Percentiles rank a stretch among this genome's conserved stretches.
Conservation (phyloP, 495 filamentous ascomycete species). For the Penicillium robsamsonii region DNA sequence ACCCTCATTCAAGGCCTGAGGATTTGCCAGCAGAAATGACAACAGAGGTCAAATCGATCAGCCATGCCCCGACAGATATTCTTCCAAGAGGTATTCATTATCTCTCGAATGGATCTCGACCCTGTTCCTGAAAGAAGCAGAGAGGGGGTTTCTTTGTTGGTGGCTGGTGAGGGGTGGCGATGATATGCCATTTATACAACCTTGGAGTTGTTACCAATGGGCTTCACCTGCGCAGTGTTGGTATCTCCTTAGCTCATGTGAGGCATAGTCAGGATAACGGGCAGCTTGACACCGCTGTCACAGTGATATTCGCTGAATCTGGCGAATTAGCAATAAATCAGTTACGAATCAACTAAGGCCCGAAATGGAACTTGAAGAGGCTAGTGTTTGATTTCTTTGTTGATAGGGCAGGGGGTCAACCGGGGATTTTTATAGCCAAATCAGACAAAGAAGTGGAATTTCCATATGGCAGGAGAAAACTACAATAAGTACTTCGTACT, state of each 20-base stretch:
- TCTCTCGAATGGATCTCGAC: neutral
- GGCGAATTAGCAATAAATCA: neutral
- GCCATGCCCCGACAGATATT: constrained; percentile 6
- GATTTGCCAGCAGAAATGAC: neutral
- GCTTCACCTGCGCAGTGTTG: neutral
- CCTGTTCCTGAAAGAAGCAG: constrained; percentile 4
- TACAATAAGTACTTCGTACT: neutral
- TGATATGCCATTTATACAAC: constrained; percentile 11
- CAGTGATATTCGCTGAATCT: neutral
- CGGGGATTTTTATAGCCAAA: neutral
- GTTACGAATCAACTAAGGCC: neutral
- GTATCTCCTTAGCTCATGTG: neutral
- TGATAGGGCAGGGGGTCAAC: neutral
- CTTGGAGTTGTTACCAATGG: neutral
- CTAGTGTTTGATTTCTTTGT: neutral
- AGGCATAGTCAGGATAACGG: neutral
- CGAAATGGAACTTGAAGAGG: neutral
- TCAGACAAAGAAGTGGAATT: neutral
- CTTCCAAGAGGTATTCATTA: neutral
- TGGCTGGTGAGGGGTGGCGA: neutral
- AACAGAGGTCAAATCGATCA: neutral
- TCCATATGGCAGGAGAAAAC: neutral
- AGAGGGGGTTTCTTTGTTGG: constrained; percentile 4
- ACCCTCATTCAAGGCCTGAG: neutral
- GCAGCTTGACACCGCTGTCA: too few relatives aligned